phyloP scores from a whole-genome alignment of 2,329 filamentous ascomycete genomes.

The Annulohypoxylon truncatum region DNA sequence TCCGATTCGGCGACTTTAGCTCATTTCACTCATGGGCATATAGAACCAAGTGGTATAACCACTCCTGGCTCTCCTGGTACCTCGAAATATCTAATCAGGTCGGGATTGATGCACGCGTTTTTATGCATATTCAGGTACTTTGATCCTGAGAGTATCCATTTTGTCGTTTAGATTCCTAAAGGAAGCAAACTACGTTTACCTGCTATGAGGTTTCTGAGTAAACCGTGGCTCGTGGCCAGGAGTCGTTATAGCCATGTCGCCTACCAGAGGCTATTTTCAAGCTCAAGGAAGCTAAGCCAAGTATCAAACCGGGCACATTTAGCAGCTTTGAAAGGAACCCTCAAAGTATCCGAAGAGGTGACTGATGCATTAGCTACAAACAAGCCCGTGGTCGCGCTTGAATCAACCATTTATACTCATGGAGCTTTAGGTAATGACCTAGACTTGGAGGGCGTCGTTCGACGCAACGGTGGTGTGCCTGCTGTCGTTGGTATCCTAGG shows the following conservation, averaged over 20 bases:
- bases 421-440: conserved; percentile 80
- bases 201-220: conserved; percentile 36
- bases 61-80: neutral
- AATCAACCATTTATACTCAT: conserved; percentile 98
- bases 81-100: neutral
- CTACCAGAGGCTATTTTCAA: conserved; percentile 29
- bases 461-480: conserved; percentile 83
- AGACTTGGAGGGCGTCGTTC: conserved; percentile 83
- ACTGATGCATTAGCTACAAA: conserved; percentile 77
- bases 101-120: conserved; percentile 8
- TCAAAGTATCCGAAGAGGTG: conserved; percentile 85
- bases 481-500: conserved; percentile 91
- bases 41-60: conserved; percentile 1
- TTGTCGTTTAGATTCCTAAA: neutral
- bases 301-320: conserved; percentile 36
- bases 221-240: conserved; percentile 20
- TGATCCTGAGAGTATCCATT: neutral
- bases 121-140: conserved; percentile 5
- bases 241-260: conserved; percentile 13
- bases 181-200: neutral
- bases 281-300: conserved; percentile 24
- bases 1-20: conserved; percentile 17
- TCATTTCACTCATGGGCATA: neutral
- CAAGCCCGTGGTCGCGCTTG: conserved; percentile 89
- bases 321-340: conserved; percentile 58